Evolutionary conservation across 2,329 filamentous ascomycete species (phyloP).

Genomic region (Aspergillus persii): DNA sequence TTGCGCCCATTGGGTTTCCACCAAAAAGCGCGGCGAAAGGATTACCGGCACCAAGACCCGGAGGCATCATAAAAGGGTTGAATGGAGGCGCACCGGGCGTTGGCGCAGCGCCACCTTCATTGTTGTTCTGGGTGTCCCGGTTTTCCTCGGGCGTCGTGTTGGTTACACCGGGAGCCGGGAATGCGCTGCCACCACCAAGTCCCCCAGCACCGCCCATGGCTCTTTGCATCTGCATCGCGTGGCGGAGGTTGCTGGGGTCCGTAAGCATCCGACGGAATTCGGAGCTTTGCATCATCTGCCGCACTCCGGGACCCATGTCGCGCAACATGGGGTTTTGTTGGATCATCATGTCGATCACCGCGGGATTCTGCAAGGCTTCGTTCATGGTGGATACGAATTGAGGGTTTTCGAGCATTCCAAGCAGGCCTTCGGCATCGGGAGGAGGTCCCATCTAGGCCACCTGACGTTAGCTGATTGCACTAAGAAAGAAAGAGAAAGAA

Average conservation of each 20-base stretch:
- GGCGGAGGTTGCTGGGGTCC: slow-evolving; percentile 78
- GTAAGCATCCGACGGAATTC: slow-evolving; percentile 91
- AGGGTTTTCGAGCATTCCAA: slow-evolving; percentile 83
- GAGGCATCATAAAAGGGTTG: slow-evolving; percentile 29
- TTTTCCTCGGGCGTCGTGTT: slow-evolving; percentile 70
- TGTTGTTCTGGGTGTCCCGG: slow-evolving; percentile 35
- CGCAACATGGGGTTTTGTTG: slow-evolving; percentile 81
- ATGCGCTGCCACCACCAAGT: slow-evolving; percentile 53
- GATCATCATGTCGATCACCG: slow-evolving; percentile 91
- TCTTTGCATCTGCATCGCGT: slow-evolving; percentile 79
- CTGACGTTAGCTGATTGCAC: slow-evolving; percentile 14
- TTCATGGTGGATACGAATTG: slow-evolving; percentile 85
- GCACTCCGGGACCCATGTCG: slow-evolving; percentile 67
- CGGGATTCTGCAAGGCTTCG: slow-evolving; percentile 93
- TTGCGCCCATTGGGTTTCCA: slow-evolving; percentile 28
- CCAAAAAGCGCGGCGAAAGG: slow-evolving; percentile 63
- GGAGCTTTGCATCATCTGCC: slow-evolving; percentile 83
- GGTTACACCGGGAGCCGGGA: slow-evolving; percentile 88
- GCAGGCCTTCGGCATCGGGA: slow-evolving; percentile 74
- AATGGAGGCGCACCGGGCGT: slow-evolving; percentile 32
- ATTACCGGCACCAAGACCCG: slow-evolving; percentile 42
- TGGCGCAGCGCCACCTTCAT: slow-evolving; percentile 45
- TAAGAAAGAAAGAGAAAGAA: background rate
- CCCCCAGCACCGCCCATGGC: slow-evolving; percentile 54
- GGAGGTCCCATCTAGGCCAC: slow-evolving; percentile 78